Conservation (phyloP, 768 basidiomycete genomes). For the Thelephora aurantiotincta region DNA sequence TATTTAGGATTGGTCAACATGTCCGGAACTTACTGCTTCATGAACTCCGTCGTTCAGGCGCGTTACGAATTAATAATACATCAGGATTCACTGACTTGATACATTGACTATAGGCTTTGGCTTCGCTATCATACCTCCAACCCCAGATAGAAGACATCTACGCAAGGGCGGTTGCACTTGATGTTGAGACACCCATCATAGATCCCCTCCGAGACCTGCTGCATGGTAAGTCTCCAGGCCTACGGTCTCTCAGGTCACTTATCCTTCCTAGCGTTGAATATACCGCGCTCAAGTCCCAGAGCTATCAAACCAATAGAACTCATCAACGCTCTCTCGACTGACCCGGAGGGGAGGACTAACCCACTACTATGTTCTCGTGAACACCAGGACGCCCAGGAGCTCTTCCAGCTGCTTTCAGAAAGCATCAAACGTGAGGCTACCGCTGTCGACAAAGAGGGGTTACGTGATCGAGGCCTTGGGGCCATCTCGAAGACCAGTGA, state of each 20-base stretch:
- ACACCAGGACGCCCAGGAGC: slow-evolving; percentile 96
- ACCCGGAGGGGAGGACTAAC: slow-evolving; percentile 36
- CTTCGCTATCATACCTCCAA: slow-evolving; percentile 73
- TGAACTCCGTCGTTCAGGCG: slow-evolving; percentile 92
- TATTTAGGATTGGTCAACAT: slow-evolving; percentile 93
- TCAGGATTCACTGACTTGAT: neutral
- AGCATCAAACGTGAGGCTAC: slow-evolving; percentile 76
- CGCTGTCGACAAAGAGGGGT: slow-evolving; percentile 57
- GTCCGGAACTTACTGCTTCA: slow-evolving; percentile 93
- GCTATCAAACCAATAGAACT: slow-evolving; percentile 63
- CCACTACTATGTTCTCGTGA: slow-evolving; percentile 77
- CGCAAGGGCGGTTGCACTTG: slow-evolving; percentile 59
- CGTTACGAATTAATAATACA: slow-evolving; percentile 6
- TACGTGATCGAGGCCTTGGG: slow-evolving; percentile 58
- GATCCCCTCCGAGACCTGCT: slow-evolving; percentile 67
- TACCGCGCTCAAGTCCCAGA: slow-evolving; percentile 38
- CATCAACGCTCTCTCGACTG: slow-evolving; percentile 50
- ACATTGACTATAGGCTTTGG: slow-evolving; percentile 50
- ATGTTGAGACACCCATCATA: slow-evolving; percentile 77
- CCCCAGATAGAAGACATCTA: slow-evolving; percentile 69
- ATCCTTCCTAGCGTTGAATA: slow-evolving; percentile 42
- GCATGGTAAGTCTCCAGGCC: slow-evolving; percentile 30
- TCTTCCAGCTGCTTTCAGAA: slow-evolving; percentile 90
- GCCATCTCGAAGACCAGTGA: slow-evolving; percentile 25
- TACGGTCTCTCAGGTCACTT: slow-evolving; percentile 2